Evolutionary conservation across 78 protist genomes (phyloP), one percentile per base, ranked within the genome.

Genomic region (Polysphondylium violaceum): DNA sequence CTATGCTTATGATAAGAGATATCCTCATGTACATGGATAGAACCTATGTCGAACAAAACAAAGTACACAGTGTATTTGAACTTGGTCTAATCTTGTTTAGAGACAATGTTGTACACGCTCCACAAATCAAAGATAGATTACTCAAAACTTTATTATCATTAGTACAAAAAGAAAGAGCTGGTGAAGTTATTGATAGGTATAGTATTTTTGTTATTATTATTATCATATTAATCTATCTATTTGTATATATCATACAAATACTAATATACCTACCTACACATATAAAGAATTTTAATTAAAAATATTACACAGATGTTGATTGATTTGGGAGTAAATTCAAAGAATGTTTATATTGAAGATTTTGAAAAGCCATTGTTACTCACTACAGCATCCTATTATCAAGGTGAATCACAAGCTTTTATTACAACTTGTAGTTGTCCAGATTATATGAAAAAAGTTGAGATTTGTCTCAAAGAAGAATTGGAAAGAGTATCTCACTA

Each of bases 11-110:
- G 98, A 95, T 97, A 36, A 87, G 97, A 11, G 98, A 97, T 71
- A 97, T 97, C 17, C 94, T 97, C 47, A 95, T 97, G 98, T 97
- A 97, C 87, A 92, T 97, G 97, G 98, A 96, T 72, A 85, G 96
- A 35, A 93, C 91, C 23, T 95, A 92, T 51, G 96, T 96, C 2
- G 58, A 58, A 44, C 68, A 83, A 25, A 59, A 83, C 29, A 85
- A 91, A 38, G 33, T 93, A 36, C 51, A 81, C 27, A 31, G 95
- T 1, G 97, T 95, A 29, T 95, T 93, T 31, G 97, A 96, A 8
- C 64, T 95, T 43, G 97, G 98, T 27, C 87, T 96, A 12, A 11
- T 25, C 51, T 3, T 90, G 25, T 96, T 96, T 77, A 41, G 97
- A 47, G 94, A 95, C 23, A 67, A 77, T 27, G 94, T 95, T 9